Percentiles rank a stretch among this genome's conserved stretches.
phyloP scores from a whole-genome alignment of 2,329 filamentous ascomycete species.

The Aspergillus tanneri region DNA sequence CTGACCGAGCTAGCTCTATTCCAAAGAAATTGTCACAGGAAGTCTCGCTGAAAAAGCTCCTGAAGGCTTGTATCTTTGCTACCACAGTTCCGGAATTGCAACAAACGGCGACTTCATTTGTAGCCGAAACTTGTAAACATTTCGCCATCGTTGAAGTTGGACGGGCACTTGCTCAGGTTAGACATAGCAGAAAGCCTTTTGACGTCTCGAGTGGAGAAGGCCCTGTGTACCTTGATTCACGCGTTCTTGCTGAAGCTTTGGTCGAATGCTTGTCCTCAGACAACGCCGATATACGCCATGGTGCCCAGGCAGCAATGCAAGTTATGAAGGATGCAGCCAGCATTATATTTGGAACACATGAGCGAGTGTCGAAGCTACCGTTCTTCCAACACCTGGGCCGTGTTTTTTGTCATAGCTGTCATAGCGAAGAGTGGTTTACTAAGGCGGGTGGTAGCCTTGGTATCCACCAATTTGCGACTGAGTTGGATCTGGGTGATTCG shows the following conservation, averaged over 20 bases:
- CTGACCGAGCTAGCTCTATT: constrained; percentile 78
- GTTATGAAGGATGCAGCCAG: constrained; percentile 74
- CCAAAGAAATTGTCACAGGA: constrained; percentile 86
- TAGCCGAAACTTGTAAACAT: constrained; percentile 81
- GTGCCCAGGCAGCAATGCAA: constrained; percentile 74
- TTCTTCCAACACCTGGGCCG: constrained; percentile 83
- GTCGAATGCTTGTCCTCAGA: constrained; percentile 89
- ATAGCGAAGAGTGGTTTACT: constrained; percentile 98
- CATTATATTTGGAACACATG: constrained; percentile 74
- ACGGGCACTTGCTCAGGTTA: constrained; percentile 74
- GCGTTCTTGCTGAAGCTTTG: constrained; percentile 82
- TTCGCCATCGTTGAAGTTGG: constrained; percentile 89
- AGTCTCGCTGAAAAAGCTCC: constrained; percentile 73
- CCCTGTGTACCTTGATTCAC: constrained; percentile 79
- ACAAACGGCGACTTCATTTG: constrained; percentile 69
- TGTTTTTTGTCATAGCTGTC: constrained; percentile 89
- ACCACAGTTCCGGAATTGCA: constrained; percentile 79
- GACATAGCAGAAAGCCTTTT: constrained; percentile 75
- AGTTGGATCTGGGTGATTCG: constrained; percentile 75
- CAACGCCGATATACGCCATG: constrained; percentile 72
- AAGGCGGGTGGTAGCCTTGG: constrained; percentile 91
- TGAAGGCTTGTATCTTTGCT: constrained; percentile 86
- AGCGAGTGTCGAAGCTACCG: constrained; percentile 70
- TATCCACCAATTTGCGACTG: constrained; percentile 82
- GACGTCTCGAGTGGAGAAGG: constrained; percentile 85